A percentile compares a stretch with the other conserved stretches of the same genome.
phyloP scores from a whole-genome alignment of 345 rosid genomes.

The Trapa incisa region DNA sequence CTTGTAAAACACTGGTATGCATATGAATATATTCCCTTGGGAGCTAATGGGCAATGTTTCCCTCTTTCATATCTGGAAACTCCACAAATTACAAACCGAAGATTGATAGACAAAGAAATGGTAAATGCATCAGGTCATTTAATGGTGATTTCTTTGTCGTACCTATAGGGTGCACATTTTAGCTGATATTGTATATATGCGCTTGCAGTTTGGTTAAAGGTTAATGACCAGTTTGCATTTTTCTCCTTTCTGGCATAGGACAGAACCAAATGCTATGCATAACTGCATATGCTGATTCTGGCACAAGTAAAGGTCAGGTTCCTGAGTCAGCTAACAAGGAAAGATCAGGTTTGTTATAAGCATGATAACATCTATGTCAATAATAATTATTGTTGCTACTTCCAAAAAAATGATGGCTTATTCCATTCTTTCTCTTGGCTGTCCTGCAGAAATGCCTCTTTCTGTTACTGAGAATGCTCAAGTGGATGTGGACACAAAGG shows the following conservation, averaged over 20 bases:
- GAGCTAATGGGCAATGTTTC: neutral
- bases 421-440: neutral
- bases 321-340: constrained; percentile 9
- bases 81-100: constrained; percentile 19
- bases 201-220: neutral
- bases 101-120: constrained; percentile 81
- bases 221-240: neutral
- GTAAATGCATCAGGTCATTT: constrained; percentile 21
- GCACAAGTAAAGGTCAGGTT: constrained; percentile 16
- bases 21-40: neutral
- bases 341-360: constrained; percentile 19
- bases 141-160: neutral
- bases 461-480: neutral
- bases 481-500: constrained; percentile 17
- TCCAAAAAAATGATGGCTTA: neutral
- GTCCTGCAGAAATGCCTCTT: neutral
- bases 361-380: neutral
- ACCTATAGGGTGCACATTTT: neutral
- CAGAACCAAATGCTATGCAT: constrained; percentile 29
- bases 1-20: neutral
- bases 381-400: neutral
- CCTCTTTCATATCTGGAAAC: constrained; percentile 16
- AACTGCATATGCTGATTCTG: constrained; percentile 14
- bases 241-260: constrained; percentile 14
- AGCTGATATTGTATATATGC: neutral